Conservation (phyloP, 345 rosid genomes). For the Eutrema heterophyllum region DNA sequence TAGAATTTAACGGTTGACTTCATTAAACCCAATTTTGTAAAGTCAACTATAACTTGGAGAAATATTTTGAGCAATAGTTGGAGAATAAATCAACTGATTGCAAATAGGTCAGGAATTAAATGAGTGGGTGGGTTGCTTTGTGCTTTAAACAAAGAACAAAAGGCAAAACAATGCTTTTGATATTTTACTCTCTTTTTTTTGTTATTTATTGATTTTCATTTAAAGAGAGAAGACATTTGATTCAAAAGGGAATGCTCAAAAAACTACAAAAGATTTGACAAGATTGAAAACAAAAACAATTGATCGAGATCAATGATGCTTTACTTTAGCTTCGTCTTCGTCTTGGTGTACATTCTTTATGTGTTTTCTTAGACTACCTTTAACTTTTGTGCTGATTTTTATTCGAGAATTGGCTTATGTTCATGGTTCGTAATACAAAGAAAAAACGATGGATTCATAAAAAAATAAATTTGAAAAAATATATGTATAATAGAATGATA, state of each 20-base stretch:
- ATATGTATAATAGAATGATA: too few species aligned
- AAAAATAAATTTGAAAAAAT: not conserved
- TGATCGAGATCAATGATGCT: constrained; percentile 14
- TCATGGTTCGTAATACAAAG: not conserved
- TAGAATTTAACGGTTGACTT: too few species aligned
- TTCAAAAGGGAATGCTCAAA: constrained; percentile 12
- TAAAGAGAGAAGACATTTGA: constrained; percentile 8
- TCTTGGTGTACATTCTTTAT: constrained; percentile 21
- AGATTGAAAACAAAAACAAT: not conserved
- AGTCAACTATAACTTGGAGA: too few species aligned
- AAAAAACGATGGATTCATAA: not conserved
- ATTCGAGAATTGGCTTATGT: not conserved
- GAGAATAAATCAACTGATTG: too few species aligned
- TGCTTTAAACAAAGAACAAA: constrained; percentile 30
- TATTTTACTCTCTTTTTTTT: not conserved
- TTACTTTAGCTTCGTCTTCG: constrained; percentile 17
- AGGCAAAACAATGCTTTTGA: constrained; percentile 27
- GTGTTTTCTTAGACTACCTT: constrained; percentile 10
- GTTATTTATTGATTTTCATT: not conserved
- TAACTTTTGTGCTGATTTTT: constrained; percentile 3
- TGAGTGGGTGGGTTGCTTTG: constrained; percentile 26
- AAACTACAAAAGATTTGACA: constrained; percentile 13
- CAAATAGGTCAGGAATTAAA: too few species aligned
- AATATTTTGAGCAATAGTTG: too few species aligned
- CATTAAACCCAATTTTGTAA: too few species aligned